Base-by-base conservation (phyloP, 2,329 filamentous ascomycete genomes). In the Microsporum audouinii region DNA sequence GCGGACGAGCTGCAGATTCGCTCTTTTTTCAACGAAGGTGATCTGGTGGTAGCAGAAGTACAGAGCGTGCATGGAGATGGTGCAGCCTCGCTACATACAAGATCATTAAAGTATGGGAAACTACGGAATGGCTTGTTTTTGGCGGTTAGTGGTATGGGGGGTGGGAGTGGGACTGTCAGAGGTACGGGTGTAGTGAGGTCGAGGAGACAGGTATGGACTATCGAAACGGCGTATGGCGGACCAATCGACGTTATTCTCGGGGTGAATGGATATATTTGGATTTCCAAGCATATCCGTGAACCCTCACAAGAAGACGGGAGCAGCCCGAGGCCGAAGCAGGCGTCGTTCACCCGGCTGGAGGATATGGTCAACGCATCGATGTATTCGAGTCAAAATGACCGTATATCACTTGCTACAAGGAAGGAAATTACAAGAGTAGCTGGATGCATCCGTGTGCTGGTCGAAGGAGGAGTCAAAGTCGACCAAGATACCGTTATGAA, bases 1-100 rank as follows among this genome's bases (percentile, higher is more conserved):
- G 95, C 94, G 14, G 94, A 99, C 74, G 94, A 97, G 78, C 81
- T 99, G 69, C 94, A 97, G 76, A 97, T 99, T 75, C 85, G 94
- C 58, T 89, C 86, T n/a, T 99, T 96, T 76, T 97, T 99, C 77
- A 86, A 88, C 60, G 94, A 99, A 75, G 94, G 94, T 10, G 94
- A 99, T 72, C 77, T 99, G 59, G 78, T 99, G 14, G 89, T 97
- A 17, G 94, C 94, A 0, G 94, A 99, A 77, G 94, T 99, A 60
- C 94, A 99, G 80, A 84, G 84, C 67, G 79, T 99, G 60, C 89
- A 91, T 72, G 82, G 85, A 62, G 92, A 97, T 75, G 92, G 91
- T 62, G 87, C 84, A 1, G 91, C 94, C 0, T 87, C 86, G 62
- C 79, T 99, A 70, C 94, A 99, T 77, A 97, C 94, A 6, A 84